Conservation (phyloP, 2,329 filamentous ascomycete genomes). For the Colletotrichum sp. region DNA sequence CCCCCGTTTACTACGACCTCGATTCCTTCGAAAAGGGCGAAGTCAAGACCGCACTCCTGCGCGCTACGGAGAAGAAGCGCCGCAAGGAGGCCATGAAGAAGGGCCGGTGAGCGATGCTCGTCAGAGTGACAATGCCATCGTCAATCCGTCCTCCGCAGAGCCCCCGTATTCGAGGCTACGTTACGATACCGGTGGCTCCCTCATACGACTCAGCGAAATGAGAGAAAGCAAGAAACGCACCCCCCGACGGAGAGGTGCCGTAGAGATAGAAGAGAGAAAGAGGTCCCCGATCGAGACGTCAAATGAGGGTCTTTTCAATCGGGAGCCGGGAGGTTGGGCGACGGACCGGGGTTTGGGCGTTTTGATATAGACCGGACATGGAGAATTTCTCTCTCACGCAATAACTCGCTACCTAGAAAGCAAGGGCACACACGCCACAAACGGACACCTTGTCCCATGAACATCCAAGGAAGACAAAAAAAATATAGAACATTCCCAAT, state of each 20-base stretch:
- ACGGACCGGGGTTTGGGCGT: not conserved
- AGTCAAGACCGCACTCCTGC: constrained; percentile 71
- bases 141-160: not conserved
- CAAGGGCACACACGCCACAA: not conserved
- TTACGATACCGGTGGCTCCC: not conserved
- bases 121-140: not conserved
- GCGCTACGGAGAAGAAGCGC: constrained; percentile 64
- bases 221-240: not conserved
- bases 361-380: not conserved
- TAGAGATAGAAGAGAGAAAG: not conserved
- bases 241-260: not conserved
- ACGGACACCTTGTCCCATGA: not conserved
- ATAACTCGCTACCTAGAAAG: not conserved
- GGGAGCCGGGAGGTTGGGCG: not conserved
- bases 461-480: not conserved
- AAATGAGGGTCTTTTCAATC: not conserved
- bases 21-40: constrained; percentile 84
- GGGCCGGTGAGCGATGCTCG: constrained; percentile 36
- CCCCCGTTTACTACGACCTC: constrained; percentile 90
- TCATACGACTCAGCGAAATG: not conserved
- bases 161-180: not conserved
- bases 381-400: not conserved
- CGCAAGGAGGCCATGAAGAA: constrained; percentile 63
- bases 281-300: not conserved
- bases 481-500: not conserved